Conservation (phyloP, 1,284 basidiomycete genomes). For the Xerocomus amazonicus region DNA sequence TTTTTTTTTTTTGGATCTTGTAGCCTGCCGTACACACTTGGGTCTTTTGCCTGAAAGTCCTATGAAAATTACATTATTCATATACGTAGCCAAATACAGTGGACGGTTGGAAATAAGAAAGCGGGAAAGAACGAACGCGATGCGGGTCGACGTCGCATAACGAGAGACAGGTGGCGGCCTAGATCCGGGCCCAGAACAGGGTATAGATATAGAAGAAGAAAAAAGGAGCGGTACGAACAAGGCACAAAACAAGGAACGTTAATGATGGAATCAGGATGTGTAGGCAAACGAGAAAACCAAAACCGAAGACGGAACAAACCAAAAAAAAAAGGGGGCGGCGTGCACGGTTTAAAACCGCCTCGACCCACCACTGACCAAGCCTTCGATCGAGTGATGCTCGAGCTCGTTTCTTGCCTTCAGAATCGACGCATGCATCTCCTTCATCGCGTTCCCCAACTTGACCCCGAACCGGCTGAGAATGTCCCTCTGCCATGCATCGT, state of each 20-base stretch:
- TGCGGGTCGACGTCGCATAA: conserved; percentile 1
- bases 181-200: conserved; percentile 19
- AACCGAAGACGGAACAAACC: neutral
- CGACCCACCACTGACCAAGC: conserved; percentile 46
- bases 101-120: no score
- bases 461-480: conserved; percentile 89
- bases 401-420: conserved; percentile 91
- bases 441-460: conserved; percentile 92
- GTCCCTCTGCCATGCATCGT: conserved; percentile 96
- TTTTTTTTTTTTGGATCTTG: no score
- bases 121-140: no score
- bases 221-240: neutral
- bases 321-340: neutral
- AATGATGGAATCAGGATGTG: neutral
- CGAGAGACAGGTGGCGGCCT: conserved; percentile 7
- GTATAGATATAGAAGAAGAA: conserved; percentile 5
- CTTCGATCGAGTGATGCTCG: conserved; percentile 76
- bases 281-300: neutral
- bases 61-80: no score
- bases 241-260: neutral
- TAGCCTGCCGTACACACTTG: no score
- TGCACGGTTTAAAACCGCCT: conserved; percentile 38
- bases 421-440: conserved; percentile 92
- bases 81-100: no score
- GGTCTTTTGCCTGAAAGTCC: no score